Conservation (phyloP, 2,329 filamentous ascomycete genomes). For the Aspergillus sp. region DNA sequence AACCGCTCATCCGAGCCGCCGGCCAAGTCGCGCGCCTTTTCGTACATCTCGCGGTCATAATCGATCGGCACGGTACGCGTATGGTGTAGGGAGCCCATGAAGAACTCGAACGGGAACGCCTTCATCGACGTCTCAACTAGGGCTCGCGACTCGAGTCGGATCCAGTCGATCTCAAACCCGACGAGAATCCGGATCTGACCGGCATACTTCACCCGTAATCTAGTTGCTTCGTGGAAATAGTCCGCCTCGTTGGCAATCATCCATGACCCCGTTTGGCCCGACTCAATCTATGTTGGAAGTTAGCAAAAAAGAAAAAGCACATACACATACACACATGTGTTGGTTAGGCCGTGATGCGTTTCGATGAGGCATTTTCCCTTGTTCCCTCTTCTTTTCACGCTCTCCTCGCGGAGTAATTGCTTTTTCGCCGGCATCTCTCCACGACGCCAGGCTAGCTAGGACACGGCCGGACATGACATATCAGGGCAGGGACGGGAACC, state of each 20-base stretch:
- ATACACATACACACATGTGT: background rate
- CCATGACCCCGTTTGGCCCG: slow-evolving; percentile 30
- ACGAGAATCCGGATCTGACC: slow-evolving; percentile 74
- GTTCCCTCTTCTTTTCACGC: background rate
- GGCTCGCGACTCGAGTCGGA: slow-evolving; percentile 65
- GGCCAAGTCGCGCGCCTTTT: slow-evolving; percentile 56
- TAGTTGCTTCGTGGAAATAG: slow-evolving; percentile 73
- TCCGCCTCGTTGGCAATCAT: slow-evolving; percentile 53
- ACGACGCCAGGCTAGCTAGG: background rate
- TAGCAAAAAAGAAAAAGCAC: background rate
- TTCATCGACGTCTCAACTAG: slow-evolving; percentile 61
- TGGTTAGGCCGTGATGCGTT: background rate
- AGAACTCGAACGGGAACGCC: slow-evolving; percentile 74
- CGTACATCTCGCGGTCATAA: slow-evolving; percentile 70
- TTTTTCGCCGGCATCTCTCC: background rate
- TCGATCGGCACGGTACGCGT: slow-evolving; percentile 85
- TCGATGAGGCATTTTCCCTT: background rate
- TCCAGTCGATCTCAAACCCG: slow-evolving; percentile 93
- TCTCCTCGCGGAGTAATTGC: background rate
- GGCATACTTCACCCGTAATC: slow-evolving; percentile 70
- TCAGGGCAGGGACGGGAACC: background rate
- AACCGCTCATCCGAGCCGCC: slow-evolving; percentile 70
- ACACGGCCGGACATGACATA: background rate
- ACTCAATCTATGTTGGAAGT: slow-evolving; percentile 28
- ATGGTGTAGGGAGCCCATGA: slow-evolving; percentile 91